Percentiles rank a stretch among this genome's conserved stretches.
Conservation (phyloP, 2,329 filamentous ascomycete species). For the Xenosphaeropsis pyriputrescens region DNA sequence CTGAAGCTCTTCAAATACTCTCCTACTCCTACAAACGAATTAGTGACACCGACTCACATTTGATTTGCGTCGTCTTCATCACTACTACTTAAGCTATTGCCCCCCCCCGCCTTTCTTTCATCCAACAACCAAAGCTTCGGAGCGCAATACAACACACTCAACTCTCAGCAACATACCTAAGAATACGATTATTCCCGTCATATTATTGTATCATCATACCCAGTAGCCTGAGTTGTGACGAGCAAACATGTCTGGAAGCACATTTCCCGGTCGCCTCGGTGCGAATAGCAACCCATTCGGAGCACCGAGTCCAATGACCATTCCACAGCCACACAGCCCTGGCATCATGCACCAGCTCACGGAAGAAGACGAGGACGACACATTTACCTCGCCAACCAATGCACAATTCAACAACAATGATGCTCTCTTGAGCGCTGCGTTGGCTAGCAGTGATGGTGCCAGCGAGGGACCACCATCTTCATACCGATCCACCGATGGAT, state of each 20-base stretch:
- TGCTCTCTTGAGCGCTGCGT: conserved; percentile 15
- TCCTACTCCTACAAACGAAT: too few species aligned
- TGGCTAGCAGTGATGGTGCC: conserved; percentile 31
- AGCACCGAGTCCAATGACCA: conserved; percentile 22
- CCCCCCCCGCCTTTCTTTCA: too few species aligned
- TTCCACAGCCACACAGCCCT: conserved; percentile 12
- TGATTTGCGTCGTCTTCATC: too few species aligned
- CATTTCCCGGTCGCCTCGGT: conserved; percentile 61
- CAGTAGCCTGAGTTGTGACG: too few species aligned
- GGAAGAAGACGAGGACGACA: conserved; percentile 55
- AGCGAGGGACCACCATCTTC: conserved; percentile 27
- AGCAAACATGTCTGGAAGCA: conserved; percentile 51
- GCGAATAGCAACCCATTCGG: conserved; percentile 62
- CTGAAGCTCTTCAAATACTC: too few species aligned
- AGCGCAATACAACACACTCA: too few species aligned
- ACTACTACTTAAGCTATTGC: too few species aligned
- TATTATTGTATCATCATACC: too few species aligned
- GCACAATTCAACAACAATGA: conserved; percentile 34
- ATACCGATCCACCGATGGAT: conserved; percentile 38
- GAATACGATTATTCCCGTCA: too few species aligned
- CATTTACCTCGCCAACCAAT: conserved; percentile 60
- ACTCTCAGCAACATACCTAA: too few species aligned
- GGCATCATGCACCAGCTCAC: conserved; percentile 36
- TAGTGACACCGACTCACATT: too few species aligned
- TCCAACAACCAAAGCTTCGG: too few species aligned